Evolutionary conservation across 768 basidiomycete species (phyloP).

Genomic region (Pleurotus sapidus): DNA sequence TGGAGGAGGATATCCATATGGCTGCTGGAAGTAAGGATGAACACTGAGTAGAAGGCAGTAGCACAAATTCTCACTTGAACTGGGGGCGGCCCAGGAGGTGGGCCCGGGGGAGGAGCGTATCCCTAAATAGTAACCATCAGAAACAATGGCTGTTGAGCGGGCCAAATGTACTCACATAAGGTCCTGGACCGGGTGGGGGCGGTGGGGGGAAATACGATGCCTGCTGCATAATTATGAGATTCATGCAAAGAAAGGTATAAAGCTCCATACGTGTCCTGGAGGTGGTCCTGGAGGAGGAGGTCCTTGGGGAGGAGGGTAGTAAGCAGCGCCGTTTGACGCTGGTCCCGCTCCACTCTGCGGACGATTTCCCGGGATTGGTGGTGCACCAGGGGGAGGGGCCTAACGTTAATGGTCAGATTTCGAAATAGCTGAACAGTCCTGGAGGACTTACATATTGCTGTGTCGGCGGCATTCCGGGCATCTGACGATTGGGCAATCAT

Average conservation of each 20-base stretch:
- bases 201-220: not conserved
- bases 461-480: too few species aligned
- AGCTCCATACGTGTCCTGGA: too few species aligned
- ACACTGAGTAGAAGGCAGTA: not conserved
- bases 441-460: not conserved
- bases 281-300: not conserved
- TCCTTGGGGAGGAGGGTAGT: not conserved
- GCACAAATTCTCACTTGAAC: not conserved
- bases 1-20: not conserved
- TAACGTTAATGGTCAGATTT: too few species aligned
- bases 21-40: not conserved
- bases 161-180: not conserved
- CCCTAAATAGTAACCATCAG: not conserved
- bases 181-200: not conserved
- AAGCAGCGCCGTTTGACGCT: not conserved
- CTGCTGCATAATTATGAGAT: not conserved
- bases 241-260: not conserved
- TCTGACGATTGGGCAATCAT: too few species aligned
- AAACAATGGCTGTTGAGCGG: not conserved
- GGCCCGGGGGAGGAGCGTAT: not conserved
- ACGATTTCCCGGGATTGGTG: slow-evolving; percentile 2
- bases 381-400: not conserved
- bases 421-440: too few species aligned
- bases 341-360: not conserved
- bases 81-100: not conserved